These are phyloP conservation scores for Eustoma russellianum DNA, from an alignment of 257 asterid species.

Conservation along the genomic window DNA sequence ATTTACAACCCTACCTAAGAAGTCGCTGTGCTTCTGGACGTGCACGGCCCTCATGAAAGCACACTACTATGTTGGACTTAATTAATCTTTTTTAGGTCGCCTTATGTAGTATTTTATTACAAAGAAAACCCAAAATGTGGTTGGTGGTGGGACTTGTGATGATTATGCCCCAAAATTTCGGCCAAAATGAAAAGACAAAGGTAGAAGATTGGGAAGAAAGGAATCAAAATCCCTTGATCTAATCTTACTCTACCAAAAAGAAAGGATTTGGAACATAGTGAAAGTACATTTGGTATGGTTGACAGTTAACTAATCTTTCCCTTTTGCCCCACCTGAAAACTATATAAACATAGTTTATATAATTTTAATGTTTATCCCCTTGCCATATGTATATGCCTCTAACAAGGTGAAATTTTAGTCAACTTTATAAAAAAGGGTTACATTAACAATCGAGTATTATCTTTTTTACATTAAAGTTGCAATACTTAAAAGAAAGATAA, in stretches of 20 bases:
- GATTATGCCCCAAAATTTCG: conserved; percentile 17
- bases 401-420: too few species aligned
- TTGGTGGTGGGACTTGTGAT: conserved; percentile 7
- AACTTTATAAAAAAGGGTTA: not conserved
- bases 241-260: conserved; percentile 1
- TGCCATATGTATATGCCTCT: too few species aligned
- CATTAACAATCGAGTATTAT: too few species aligned
- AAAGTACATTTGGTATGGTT: conserved; percentile 9
- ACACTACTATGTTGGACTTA: too few species aligned
- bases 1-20: too few species aligned
- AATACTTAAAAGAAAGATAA: too few species aligned
- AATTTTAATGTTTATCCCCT: not conserved
- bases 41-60: conserved; percentile 8
- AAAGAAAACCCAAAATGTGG: too few species aligned
- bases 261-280: conserved; percentile 15
- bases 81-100: too few species aligned
- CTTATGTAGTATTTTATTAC: too few species aligned
- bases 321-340: not conserved
- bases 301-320: not conserved
- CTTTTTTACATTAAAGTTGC: too few species aligned
- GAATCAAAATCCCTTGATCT: conserved; percentile 10
- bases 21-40: too few species aligned
- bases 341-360: not conserved
- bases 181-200: conserved; percentile 12
- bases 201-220: conserved; percentile 12